Evolutionary conservation across 1,139 yeast species (phyloP).

Genomic region (Suhomyces coccinellae): DNA sequence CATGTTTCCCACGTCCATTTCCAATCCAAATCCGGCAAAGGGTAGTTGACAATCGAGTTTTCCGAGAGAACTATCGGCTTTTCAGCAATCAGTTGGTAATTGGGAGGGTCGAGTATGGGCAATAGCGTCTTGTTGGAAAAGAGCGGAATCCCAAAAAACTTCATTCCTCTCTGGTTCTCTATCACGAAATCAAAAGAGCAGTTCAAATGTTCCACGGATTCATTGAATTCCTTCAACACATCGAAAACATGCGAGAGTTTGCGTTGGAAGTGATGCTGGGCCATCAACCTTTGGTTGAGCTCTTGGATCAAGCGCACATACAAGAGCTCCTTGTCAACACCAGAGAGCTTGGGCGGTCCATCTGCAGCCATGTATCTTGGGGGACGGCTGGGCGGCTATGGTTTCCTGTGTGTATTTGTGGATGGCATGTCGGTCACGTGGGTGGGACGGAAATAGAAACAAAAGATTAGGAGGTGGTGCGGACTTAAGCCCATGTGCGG

Average conservation of each 20-base stretch:
- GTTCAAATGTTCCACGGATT: constrained; percentile 7
- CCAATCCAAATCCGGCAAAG: constrained; percentile 70
- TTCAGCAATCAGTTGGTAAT: constrained; percentile 39
- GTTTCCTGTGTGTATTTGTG: too few relatives aligned
- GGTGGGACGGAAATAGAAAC: neutral
- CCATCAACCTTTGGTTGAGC: constrained; percentile 10
- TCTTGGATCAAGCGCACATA: constrained; percentile 14
- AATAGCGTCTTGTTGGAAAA: constrained; percentile 57
- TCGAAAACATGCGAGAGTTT: constrained; percentile 13
- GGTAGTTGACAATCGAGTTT: constrained; percentile 42
- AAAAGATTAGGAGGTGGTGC: neutral
- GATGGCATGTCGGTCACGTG: neutral
- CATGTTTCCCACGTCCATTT: constrained; percentile 71
- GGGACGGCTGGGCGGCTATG: neutral
- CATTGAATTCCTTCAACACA: constrained; percentile 13
- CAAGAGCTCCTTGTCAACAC: constrained; percentile 4
- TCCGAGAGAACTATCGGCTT: constrained; percentile 28
- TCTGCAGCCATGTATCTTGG: neutral
- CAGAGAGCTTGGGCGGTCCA: neutral
- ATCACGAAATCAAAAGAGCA: constrained; percentile 44
- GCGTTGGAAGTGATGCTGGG: constrained; percentile 7
- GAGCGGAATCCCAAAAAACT: constrained; percentile 62
- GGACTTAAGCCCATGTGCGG: neutral
- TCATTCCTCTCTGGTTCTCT: constrained; percentile 73
- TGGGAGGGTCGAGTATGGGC: constrained; percentile 61